Base-by-base conservation (phyloP, 163 green algal species). In the Trebouxiophyceae sp. region DNA sequence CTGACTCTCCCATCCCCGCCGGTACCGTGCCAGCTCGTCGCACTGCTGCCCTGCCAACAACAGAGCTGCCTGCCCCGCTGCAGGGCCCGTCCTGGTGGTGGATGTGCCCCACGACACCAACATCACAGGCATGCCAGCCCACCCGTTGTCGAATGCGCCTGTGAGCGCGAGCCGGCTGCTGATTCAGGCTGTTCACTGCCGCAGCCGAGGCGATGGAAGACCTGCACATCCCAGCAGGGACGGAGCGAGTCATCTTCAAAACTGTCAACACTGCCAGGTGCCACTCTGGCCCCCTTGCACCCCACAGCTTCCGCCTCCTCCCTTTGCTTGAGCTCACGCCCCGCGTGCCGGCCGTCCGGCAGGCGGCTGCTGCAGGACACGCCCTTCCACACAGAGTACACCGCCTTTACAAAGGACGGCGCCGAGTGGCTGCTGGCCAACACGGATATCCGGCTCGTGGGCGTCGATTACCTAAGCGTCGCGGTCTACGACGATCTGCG, bases 51-150 rank as follows among this genome's bases (percentile, higher is more conserved):
- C 26, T 20, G 1, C 5, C 5, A 30, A 7, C 1, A 16, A 28
- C 1, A 46, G 8, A 7, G 26, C 47, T 57, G 47, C n/a, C 5
- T 7, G 56, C 5, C 22, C 1, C 55, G 22, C 33, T 62, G 59
- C 63, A 75, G 75, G 75, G 3, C 67, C 67, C 34, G 70, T 56
- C 2, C 39, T 77, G 5, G 64, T 82, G 16, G 46, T 82, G 5
- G 56, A 74, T 1, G 45, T 78, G 0, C 75, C 70, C 24, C 22
- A 55, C 3, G 45, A 65, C 45, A 66, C 19, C 31, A 76, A 82
- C 65, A 78, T 82, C 24, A 78, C 75, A 75, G 71, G 75, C 74
- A 6, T n/a, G n/a, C n/a, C n/a, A n/a, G n/a, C n/a, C n/a, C n/a
- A n/a, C n/a, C n/a, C n/a, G n/a, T n/a, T n/a, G n/a, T n/a, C n/a